Percentiles rank a stretch among this genome's conserved stretches.
phyloP scores from a whole-genome alignment of 2,329 filamentous ascomycete genomes.

The Graphilbum fragrans region DNA sequence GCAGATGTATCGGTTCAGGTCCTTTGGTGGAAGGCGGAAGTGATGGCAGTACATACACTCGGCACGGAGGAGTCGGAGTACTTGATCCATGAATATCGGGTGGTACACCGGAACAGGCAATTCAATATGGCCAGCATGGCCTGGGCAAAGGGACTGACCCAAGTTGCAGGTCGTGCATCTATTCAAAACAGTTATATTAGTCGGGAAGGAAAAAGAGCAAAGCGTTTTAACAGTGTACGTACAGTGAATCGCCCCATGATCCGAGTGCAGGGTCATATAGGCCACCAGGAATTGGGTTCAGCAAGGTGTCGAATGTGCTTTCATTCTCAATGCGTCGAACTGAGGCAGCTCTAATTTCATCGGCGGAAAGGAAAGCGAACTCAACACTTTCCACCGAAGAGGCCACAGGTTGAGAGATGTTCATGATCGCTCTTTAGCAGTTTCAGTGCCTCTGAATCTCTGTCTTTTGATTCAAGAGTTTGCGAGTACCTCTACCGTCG shows the following conservation, averaged over 20 bases:
- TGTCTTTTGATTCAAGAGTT: background rate
- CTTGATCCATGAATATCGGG: conserved; percentile 90
- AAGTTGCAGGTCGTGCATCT: conserved; percentile 91
- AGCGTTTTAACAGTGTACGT: conserved; percentile 22
- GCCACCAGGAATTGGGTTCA: conserved; percentile 81
- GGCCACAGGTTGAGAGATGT: conserved; percentile 68
- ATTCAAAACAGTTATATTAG: too few species aligned
- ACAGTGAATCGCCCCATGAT: conserved; percentile 78
- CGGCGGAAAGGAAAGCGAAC: conserved; percentile 71
- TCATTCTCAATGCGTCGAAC: conserved; percentile 91
- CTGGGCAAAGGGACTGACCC: conserved; percentile 69
- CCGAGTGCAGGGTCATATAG: conserved; percentile 88
- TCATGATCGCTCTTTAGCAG: conserved; percentile 32
- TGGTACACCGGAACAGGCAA: conserved; percentile 90
- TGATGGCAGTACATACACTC: conserved; percentile 87
- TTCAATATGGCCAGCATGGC: conserved; percentile 91
- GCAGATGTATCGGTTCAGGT: conserved; percentile 69
- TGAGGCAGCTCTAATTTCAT: conserved; percentile 79
- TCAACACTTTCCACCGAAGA: conserved; percentile 79
- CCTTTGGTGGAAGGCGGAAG: conserved; percentile 64
- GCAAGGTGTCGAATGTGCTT: conserved; percentile 82
- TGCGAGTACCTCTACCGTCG: background rate
- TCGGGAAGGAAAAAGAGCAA: background rate
- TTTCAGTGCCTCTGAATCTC: background rate
- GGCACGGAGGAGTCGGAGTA: conserved; percentile 70